Base-by-base conservation (phyloP, 164 flowering plant species). In the Litsea cubeba region DNA sequence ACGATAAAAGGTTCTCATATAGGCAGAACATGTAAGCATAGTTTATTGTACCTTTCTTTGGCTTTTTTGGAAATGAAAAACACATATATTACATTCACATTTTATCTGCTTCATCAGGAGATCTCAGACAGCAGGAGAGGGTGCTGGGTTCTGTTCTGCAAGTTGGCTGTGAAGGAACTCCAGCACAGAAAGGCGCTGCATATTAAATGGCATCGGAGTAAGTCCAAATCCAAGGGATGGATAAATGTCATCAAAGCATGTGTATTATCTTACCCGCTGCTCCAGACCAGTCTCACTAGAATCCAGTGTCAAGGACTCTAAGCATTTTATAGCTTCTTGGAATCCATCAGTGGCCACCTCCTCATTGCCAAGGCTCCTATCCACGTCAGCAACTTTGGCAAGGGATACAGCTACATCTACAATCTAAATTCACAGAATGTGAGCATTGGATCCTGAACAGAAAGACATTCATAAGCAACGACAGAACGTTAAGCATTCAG, bases 381-480 rank as follows among this genome's bases (percentile, higher is more conserved):
- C 98, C n/a, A 86, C 93, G 79, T 95, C 98, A 15, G 99, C 97
- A 72, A 95, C 98, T 86, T 95, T 95, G 63, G 99, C 97, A 17
- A 93, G 86, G 54, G 98, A 95, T 69, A 88, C 88, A 23, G 94
- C 97, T 17, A 95, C 85, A 81, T 95, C 98, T 60, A 95, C 67
- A 57, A 81, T 76, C 98, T 95, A 84, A 22, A 50, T 72, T 62
- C 10, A 17, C 28, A 62, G n/a, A 23, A 40, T 49, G 3, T 68
- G 14, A 40, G 23, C 15, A 40, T 7, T 12, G 54, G 54, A 68
- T 17, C 10, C 24, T 63, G 66, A 63, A 24, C 22, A 63, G 22
- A 63, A 5, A 63, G 26, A 12, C 17, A 54, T 15, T 15, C 17
- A 54, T 20, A 54, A 15, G 60, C 60, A 54, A 18, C 4, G 6